These are phyloP conservation scores for Penicillium egyptiacum DNA, from an alignment of 495 filamentous ascomycete genomes.

Conservation along the genomic window DNA sequence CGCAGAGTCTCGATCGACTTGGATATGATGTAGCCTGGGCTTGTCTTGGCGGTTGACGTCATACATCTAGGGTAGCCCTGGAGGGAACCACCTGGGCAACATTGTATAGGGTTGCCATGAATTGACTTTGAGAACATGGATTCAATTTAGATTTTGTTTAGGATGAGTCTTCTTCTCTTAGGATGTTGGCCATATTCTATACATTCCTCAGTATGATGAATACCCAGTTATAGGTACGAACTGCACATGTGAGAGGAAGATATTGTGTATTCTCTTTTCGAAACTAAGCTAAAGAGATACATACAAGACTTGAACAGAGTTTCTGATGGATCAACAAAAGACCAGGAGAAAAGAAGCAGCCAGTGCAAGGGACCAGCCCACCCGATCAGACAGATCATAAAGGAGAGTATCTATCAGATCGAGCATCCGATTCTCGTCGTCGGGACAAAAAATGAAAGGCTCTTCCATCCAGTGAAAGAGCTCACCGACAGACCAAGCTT, in stretches of 20 bases:
- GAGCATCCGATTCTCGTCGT: slow-evolving; percentile 31
- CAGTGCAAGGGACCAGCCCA: slow-evolving; percentile 25
- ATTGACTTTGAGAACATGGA: not conserved
- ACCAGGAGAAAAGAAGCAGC: slow-evolving; percentile 28
- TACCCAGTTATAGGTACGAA: not conserved
- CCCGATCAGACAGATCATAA: slow-evolving; percentile 19
- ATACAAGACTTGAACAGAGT: slow-evolving; percentile 25
- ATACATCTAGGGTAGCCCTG: slow-evolving; percentile 8
- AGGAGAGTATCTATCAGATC: slow-evolving; percentile 9
- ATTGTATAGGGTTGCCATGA: not conserved
- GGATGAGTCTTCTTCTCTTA: not conserved
- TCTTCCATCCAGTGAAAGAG: slow-evolving; percentile 31
- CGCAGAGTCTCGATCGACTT: not conserved
- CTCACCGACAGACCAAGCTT: slow-evolving; percentile 35
- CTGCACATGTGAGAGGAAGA: not conserved
- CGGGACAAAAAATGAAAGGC: slow-evolving; percentile 24
- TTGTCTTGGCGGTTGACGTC: slow-evolving; percentile 11
- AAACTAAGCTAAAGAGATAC: slow-evolving; percentile 25
- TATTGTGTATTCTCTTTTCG: slow-evolving; percentile 22
- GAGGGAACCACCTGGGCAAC: too few species aligned
- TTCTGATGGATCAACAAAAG: slow-evolving; percentile 21
- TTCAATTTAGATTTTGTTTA: not conserved
- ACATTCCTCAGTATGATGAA: not conserved
- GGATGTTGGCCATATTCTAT: not conserved
- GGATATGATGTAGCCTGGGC: not conserved